Evolutionary conservation across 2,329 filamentous ascomycete species (phyloP).

Genomic region (Coniochaeta pulveracea): DNA sequence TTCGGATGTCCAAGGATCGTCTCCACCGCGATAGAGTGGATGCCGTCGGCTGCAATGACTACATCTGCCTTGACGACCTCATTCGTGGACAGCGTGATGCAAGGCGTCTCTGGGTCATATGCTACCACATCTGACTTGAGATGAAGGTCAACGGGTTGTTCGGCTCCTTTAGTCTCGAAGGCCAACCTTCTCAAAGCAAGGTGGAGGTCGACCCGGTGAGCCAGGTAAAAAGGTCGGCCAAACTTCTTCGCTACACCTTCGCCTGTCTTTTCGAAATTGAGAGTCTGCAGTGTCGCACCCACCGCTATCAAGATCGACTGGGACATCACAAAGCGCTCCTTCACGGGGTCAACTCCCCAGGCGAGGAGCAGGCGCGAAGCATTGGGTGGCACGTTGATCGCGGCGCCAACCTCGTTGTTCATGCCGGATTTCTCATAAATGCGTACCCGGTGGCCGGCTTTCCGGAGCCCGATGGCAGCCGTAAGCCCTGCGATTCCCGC

Average conservation of each 20-base stretch:
- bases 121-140: constrained; percentile 9
- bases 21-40: constrained; percentile 22
- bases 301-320: constrained; percentile 12
- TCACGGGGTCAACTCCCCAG: constrained; percentile 22
- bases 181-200: constrained; percentile 5
- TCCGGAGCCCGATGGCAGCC: constrained; percentile 20
- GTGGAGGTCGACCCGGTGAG: constrained; percentile 29
- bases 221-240: constrained; percentile 11
- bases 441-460: constrained; percentile 20
- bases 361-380: constrained; percentile 20
- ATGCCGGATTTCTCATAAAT: constrained; percentile 26
- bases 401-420: constrained; percentile 25
- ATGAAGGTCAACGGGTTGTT: not conserved
- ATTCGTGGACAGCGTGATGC: constrained; percentile 18
- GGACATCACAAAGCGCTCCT: constrained; percentile 15
- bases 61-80: constrained; percentile 21
- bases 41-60: constrained; percentile 32
- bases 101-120: constrained; percentile 8
- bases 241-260: constrained; percentile 2
- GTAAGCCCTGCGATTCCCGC: constrained; percentile 25
- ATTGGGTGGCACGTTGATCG: constrained; percentile 26
- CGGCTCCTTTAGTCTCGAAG: constrained; percentile 7
- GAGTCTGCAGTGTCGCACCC: constrained; percentile 16
- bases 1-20: constrained; percentile 16
- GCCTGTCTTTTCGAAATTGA: constrained; percentile 1